A percentile compares a stretch with the other conserved stretches of the same genome.
These are phyloP conservation scores for Stipa capillata DNA, from an alignment of 176 grass and related monocot species.

Conservation along the genomic window DNA sequence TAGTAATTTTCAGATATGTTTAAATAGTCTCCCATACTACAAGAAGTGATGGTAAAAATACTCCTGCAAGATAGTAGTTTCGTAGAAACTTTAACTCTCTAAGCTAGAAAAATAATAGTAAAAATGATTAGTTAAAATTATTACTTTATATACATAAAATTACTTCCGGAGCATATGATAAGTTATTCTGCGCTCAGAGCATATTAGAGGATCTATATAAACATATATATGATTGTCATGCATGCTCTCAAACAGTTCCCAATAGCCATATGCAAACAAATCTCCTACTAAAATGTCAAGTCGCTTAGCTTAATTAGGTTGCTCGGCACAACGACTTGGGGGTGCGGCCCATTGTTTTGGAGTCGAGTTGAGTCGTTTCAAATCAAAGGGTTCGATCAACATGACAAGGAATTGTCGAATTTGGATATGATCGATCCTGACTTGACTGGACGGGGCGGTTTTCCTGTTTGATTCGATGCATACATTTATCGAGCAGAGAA, in stretches of 20 bases:
- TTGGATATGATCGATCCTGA: conserved; percentile 27
- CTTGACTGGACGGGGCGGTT: conserved; percentile 24
- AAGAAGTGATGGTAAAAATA: too few relatives aligned
- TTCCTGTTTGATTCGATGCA: conserved; percentile 27
- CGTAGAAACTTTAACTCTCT: too few relatives aligned
- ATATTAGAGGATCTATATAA: too few relatives aligned
- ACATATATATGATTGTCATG: background rate
- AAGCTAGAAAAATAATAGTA: too few relatives aligned
- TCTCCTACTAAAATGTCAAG: background rate
- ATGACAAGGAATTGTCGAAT: conserved; percentile 44
- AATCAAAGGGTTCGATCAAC: conserved; percentile 5
- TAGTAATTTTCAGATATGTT: too few relatives aligned
- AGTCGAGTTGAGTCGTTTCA: conserved; percentile 22
- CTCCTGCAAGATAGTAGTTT: too few relatives aligned
- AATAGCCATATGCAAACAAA: background rate
- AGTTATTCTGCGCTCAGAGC: too few relatives aligned
- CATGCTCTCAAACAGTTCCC: background rate
- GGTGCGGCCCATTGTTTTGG: background rate
- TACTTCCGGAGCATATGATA: too few relatives aligned
- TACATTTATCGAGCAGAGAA: conserved; percentile 10
- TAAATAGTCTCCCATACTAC: too few relatives aligned
- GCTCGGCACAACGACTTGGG: background rate
- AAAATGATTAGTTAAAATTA: too few relatives aligned
- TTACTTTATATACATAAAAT: too few relatives aligned
- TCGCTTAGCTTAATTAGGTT: background rate